Evolutionary conservation across 2,329 filamentous ascomycete species (phyloP).

Genomic region (Fusarium musae): DNA sequence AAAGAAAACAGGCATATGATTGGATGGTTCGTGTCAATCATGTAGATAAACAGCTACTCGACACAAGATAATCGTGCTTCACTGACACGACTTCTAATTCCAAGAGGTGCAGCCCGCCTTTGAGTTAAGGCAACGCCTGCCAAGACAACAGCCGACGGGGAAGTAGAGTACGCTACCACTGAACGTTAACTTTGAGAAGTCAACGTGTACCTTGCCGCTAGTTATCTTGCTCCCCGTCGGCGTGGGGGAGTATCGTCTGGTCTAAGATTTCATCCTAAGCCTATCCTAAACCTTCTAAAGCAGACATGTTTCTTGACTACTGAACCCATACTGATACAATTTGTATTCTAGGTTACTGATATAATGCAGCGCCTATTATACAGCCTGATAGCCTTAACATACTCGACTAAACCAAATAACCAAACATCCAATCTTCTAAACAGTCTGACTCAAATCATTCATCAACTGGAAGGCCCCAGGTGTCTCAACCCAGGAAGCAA

Average conservation of each 20-base stretch:
- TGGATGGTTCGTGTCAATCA: background rate
- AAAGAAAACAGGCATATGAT: background rate
- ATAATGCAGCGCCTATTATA: background rate
- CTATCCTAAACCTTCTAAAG: background rate
- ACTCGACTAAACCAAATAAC: accelerated
- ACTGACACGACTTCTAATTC: too few relatives aligned
- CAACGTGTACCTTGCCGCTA: too few relatives aligned
- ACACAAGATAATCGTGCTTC: too few relatives aligned
- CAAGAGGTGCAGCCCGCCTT: too few relatives aligned
- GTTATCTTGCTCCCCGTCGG: too few relatives aligned
- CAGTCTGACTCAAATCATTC: background rate
- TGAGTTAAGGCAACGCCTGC: too few relatives aligned
- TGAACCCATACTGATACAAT: background rate
- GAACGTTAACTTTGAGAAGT: too few relatives aligned
- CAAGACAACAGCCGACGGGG: too few relatives aligned
- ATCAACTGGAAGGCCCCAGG: slow-evolving; percentile 15
- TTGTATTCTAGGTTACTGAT: accelerated
- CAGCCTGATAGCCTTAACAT: background rate
- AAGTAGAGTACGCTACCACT: too few relatives aligned
- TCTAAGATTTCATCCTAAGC: accelerated
- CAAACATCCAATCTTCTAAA: accelerated
- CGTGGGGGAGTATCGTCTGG: accelerated
- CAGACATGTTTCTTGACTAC: background rate
- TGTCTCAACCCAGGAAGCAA: slow-evolving; percentile 37
- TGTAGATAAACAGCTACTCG: too few relatives aligned